Evolutionary conservation across 2,329 filamentous ascomycete species (phyloP).

Genomic region (Botryotinia convoluta): DNA sequence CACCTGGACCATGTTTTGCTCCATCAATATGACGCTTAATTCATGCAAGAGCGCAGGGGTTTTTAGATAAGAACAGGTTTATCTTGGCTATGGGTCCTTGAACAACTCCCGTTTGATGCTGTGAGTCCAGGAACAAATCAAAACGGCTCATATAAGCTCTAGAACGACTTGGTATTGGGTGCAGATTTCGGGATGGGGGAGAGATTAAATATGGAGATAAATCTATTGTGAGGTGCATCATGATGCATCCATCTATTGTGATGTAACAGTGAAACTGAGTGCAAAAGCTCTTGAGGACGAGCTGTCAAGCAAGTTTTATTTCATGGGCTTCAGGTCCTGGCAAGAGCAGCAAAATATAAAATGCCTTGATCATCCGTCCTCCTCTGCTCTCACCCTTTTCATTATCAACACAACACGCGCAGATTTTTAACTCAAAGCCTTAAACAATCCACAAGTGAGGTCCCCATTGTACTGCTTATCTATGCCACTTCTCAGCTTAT

Average conservation of each 20-base stretch:
- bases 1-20: not conserved
- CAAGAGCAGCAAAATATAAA: not conserved
- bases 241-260: conserved; percentile 1
- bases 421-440: not conserved
- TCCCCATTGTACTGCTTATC: too few relatives aligned
- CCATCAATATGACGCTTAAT: not conserved
- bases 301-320: not conserved
- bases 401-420: not conserved
- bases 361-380: not conserved
- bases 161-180: not conserved
- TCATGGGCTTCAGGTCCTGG: not conserved
- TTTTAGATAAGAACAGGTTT: not conserved
- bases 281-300: not conserved
- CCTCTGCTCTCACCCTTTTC: not conserved
- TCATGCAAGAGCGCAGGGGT: not conserved
- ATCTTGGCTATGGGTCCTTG: not conserved
- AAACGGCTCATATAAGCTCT: not conserved
- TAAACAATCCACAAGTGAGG: not conserved
- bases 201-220: not conserved
- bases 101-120: too few relatives aligned
- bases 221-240: not conserved
- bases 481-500: not conserved
- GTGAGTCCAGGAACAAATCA: not conserved
- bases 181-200: not conserved
- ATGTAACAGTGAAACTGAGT: not conserved